Conservation (phyloP, 2,329 filamentous ascomycete genomes). For the Daldinia sp. region DNA sequence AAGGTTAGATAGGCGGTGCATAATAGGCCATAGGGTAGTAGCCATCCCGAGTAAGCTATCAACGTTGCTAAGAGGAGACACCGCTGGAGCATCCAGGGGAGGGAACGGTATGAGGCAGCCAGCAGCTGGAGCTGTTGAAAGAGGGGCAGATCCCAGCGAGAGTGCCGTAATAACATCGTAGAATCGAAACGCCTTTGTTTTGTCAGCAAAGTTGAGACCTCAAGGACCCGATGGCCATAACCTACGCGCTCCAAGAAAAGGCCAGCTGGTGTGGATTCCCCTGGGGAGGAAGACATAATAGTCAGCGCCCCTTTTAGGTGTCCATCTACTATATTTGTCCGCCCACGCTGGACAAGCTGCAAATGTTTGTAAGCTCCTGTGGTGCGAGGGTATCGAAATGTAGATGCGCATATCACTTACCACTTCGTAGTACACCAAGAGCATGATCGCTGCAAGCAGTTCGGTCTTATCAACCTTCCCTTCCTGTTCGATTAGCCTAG, state of each 20-base stretch:
- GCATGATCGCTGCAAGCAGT: constrained; percentile 70
- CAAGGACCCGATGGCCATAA: background rate
- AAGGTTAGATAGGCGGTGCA: constrained; percentile 70
- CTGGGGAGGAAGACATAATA: constrained; percentile 64
- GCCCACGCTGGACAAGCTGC: constrained; percentile 71
- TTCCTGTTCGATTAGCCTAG: constrained; percentile 67
- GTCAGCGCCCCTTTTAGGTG: constrained; percentile 73
- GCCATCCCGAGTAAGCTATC: constrained; percentile 72
- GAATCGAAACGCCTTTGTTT: constrained; percentile 69
- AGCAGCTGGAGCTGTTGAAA: constrained; percentile 63
- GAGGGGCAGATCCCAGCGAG: constrained; percentile 69
- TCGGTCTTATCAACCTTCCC: constrained; percentile 66
- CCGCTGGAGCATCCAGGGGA: constrained; percentile 58
- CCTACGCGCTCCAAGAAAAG: constrained; percentile 70
- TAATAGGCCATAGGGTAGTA: constrained; percentile 72
- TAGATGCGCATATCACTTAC: constrained; percentile 56
- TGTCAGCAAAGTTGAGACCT: constrained; percentile 43
- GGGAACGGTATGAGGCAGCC: constrained; percentile 62
- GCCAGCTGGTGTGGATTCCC: constrained; percentile 63
- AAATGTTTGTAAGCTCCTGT: constrained; percentile 33
- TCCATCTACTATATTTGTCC: constrained; percentile 70
- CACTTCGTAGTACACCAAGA: constrained; percentile 73
- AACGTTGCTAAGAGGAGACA: constrained; percentile 64
- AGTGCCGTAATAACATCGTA: constrained; percentile 74
- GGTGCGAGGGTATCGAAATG: background rate